Evolutionary conservation across 345 rosid genomes (phyloP).

Genomic region (Populus davidiana): DNA sequence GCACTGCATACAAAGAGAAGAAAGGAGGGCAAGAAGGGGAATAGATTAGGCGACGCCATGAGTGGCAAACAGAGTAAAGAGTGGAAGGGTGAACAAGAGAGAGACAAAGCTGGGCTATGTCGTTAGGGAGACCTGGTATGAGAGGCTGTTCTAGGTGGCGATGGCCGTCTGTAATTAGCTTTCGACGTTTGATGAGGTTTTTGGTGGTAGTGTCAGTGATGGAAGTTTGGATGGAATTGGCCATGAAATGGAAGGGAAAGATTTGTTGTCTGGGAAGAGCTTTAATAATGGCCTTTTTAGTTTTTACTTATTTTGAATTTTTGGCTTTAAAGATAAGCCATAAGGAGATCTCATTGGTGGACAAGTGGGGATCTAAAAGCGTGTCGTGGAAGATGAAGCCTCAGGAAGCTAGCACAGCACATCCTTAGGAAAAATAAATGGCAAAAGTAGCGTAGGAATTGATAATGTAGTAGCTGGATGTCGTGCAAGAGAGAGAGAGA

Average conservation of each 20-base stretch:
- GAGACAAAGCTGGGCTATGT: constrained; percentile 45
- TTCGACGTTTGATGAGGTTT: constrained; percentile 29
- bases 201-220: neutral
- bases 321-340: neutral
- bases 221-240: neutral
- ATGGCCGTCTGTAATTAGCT: neutral
- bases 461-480: neutral
- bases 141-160: constrained; percentile 23
- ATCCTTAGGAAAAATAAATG: too few relatives aligned
- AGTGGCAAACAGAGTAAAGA: constrained; percentile 45
- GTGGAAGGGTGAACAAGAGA: constrained; percentile 33
- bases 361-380: neutral
- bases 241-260: neutral
- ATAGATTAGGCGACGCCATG: constrained; percentile 58
- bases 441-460: too few relatives aligned
- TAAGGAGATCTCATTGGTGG: neutral
- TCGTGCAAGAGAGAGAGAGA: too few relatives aligned
- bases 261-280: neutral
- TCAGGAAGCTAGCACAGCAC: too few relatives aligned
- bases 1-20: constrained; percentile 42
- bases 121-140: constrained; percentile 50
- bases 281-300: neutral
- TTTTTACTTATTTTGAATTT: neutral
- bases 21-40: constrained; percentile 47
- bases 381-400: neutral